Evolutionary conservation across 2,329 filamentous ascomycete species (phyloP), one percentile per base, ranked within the genome.

Genomic region (Epichloe sibirici): DNA sequence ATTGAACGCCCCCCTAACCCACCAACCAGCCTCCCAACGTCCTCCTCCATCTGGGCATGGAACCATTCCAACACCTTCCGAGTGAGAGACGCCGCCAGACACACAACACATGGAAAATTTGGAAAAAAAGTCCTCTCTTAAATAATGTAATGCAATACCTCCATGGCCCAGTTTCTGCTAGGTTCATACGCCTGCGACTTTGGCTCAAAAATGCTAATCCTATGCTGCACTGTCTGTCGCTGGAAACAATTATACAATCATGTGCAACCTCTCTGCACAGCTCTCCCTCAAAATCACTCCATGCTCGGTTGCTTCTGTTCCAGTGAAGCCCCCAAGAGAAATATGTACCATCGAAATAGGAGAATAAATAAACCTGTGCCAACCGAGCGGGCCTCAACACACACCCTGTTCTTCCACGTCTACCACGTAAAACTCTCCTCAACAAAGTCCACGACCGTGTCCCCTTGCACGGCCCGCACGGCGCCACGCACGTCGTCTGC

Each of bases 341-440:
- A 45, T 53, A 45, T 42, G 42, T 49, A 49, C 37, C 5, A 34
- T 44, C 9, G 40, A 50, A 38, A 46, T 47, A 12, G 38, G 28
- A 44, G 8, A 45, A 42, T 45, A 54, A 46, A 55, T 49, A 49
- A 31, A 34, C 40, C 31, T 23, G 51, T 37, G 5, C 31, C 40
- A 31, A 3, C 8, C 31, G 3, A 11, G 9, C 31, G 9, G 31
- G 31, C 31, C 31, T 3, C 8, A 8, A 31, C 8, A 11, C 8
- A 11, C 25, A 21, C 17, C n/a, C 12, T 35, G 12, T 42, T 25
- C 31, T 31, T 31, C 0, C 31, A 7, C 31, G 40, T 67, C 65
- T 48, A 82, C 78, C 78, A 82, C 1, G 81, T 83, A 61, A 91
- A 91, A 56, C 79, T 83, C 70, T 91, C 87, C 67, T 90, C 86